Percentiles rank a stretch among this genome's conserved stretches.
phyloP scores from a whole-genome alignment of 2,329 filamentous ascomycete species.

The Xenoacremonium recifei region DNA sequence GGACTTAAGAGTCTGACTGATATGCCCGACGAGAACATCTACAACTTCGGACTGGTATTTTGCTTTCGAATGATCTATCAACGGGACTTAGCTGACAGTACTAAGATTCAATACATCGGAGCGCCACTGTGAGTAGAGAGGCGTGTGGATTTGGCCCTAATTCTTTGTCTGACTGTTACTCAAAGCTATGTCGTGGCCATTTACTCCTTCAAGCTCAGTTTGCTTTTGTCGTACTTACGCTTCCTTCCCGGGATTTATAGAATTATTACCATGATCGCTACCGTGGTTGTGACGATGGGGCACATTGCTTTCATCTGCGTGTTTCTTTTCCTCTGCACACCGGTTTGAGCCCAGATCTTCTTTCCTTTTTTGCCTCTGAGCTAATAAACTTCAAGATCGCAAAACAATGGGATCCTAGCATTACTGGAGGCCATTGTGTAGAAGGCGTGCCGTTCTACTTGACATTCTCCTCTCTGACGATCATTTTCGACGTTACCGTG shows the following conservation, averaged over 20 bases:
- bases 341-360: conserved; percentile 18
- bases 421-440: conserved; percentile 37
- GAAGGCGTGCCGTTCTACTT: conserved; percentile 42
- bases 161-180: conserved; percentile 1
- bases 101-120: conserved; percentile 37
- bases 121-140: conserved; percentile 38
- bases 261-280: conserved; percentile 31
- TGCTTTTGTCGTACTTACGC: conserved; percentile 44
- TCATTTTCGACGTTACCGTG: conserved; percentile 41
- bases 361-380: neutral
- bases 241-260: conserved; percentile 40
- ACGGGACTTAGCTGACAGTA: neutral
- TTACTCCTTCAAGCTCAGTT: conserved; percentile 45
- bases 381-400: neutral
- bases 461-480: conserved; percentile 38
- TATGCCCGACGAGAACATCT: conserved; percentile 36
- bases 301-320: conserved; percentile 38
- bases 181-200: conserved; percentile 40
- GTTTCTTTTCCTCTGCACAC: conserved; percentile 36
- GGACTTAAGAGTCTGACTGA: conserved; percentile 34
- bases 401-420: conserved; percentile 40
- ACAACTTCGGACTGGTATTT: conserved; percentile 34
- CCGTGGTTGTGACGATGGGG: conserved; percentile 33
- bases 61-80: too few relatives aligned
- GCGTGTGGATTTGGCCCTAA: neutral